phyloP scores from a whole-genome alignment of 2,329 filamentous ascomycete genomes.

The Aspergillus nomiae region DNA sequence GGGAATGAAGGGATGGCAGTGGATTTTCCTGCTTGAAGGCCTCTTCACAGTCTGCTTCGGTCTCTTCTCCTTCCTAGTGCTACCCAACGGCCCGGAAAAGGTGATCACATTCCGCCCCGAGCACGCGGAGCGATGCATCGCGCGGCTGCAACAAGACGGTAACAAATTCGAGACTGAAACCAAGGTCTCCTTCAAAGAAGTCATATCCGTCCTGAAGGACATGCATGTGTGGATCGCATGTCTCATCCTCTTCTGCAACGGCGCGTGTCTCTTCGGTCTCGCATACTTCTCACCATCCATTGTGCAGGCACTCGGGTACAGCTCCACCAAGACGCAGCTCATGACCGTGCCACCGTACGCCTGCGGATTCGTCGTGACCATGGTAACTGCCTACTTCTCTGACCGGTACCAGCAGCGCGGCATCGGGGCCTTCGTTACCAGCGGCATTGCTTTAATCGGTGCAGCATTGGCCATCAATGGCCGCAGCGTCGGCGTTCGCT shows the following conservation, averaged over 20 bases:
- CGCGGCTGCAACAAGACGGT: conserved; percentile 12
- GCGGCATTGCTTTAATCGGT: conserved; percentile 17
- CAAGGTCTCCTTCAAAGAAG: conserved; percentile 10
- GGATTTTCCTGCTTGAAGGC: conserved; percentile 47
- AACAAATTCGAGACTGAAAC: conserved; percentile 16
- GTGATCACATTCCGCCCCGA: conserved; percentile 58
- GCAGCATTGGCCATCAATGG: conserved; percentile 10
- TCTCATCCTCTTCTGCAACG: conserved; percentile 17
- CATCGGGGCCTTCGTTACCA: conserved; percentile 24
- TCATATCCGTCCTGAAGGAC: conserved; percentile 12
- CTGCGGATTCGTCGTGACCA: conserved; percentile 24
- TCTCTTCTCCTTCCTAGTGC: conserved; percentile 55
- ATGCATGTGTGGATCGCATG: conserved; percentile 14
- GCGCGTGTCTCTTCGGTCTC: conserved; percentile 20
- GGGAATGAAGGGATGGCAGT: conserved; percentile 38
- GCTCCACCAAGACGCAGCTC: conserved; percentile 29
- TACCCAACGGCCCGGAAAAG: conserved; percentile 66
- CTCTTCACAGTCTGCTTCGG: conserved; percentile 38
- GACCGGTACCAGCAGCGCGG: conserved; percentile 32
- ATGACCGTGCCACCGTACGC: conserved; percentile 36
- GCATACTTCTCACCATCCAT: conserved; percentile 30
- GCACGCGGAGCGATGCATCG: conserved; percentile 36
- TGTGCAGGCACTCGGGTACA: conserved; percentile 32
- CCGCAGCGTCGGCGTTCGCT: conserved; percentile 5
- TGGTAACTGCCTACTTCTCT: conserved; percentile 30